Base-by-base conservation (phyloP, 1,284 basidiomycete genomes). In the Baeospora myosura region DNA sequence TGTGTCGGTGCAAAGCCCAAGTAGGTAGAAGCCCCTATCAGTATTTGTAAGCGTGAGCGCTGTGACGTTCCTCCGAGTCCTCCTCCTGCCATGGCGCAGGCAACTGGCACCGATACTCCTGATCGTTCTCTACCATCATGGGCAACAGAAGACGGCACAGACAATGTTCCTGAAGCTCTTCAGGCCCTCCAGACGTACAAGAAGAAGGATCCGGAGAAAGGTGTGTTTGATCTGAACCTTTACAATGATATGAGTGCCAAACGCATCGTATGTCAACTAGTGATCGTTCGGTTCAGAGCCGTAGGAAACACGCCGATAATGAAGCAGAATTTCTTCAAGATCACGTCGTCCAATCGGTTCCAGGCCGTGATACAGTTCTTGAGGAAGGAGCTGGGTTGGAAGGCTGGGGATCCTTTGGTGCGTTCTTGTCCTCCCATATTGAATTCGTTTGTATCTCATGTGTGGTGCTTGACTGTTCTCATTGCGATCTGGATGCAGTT, bases 251-350 rank as follows among this genome's bases (percentile, higher is more conserved):
- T n/a, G n/a, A n/a, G n/a, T n/a, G n/a, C n/a, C n/a, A n/a, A n/a
- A n/a, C n/a, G n/a, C n/a, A n/a, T n/a, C n/a, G n/a, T n/a, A n/a
- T n/a, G n/a, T n/a, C n/a, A n/a, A n/a, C 25, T 59, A 97, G 94
- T 98, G 42, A 87, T 98, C 44, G 92, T 98, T 6, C 82, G 92
- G 29, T 98, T 98, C 79, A 97, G 96, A 60, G 93, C 94, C 1
- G 91, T 96, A n/a, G 95, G 95, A 32, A 94, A 94, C 52, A 94
- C 94, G 0, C 95, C 95, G 1, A 94, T 98, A 55, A 96, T 98
- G 93, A 95, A 88, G 67, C 88, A 95, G 68, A 97, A 97, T 66
- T 88, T 95, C 59, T 97, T 93, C 78, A 95, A 95, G 69, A 95
- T 98, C 52, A 94, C 92, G 0, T 88, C 93, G 3, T 86, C 87